phyloP scores from a whole-genome alignment of 106 monocot genomes.

The Acorus calamus region DNA sequence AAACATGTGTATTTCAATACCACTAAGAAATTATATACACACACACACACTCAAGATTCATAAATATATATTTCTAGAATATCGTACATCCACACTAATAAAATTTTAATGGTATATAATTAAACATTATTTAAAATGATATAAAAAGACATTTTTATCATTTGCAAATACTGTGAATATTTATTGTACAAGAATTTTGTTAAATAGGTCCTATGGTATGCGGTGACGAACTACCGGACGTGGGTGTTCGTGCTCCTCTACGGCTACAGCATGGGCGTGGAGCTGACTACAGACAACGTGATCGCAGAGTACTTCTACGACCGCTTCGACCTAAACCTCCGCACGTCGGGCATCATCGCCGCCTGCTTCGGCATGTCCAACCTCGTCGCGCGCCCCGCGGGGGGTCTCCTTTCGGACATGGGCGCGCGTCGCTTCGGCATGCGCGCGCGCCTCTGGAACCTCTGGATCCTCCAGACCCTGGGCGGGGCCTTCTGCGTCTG shows the following conservation, averaged over 20 bases:
- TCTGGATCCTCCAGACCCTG: conserved; percentile 54
- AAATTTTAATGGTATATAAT: no score
- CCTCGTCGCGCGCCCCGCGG: conserved; percentile 44
- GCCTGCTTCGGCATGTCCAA: conserved; percentile 71
- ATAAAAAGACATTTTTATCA: no score
- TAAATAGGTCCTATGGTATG: conserved; percentile 38
- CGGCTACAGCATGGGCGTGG: conserved; percentile 65
- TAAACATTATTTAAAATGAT: no score
- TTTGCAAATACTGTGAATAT: no score
- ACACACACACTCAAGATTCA: no score
- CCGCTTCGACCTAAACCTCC: conserved; percentile 54
- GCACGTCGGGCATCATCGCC: conserved; percentile 48
- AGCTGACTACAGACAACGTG: conserved; percentile 65
- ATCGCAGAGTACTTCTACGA: conserved; percentile 81
- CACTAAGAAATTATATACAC: no score
- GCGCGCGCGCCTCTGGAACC: conserved; percentile 53
- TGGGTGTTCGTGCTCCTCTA: conserved; percentile 57
- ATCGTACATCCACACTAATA: no score
- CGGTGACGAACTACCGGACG: conserved; percentile 51
- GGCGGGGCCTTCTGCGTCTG: conserved; percentile 57
- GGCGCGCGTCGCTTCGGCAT: conserved; percentile 31
- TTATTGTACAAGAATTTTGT: not conserved
- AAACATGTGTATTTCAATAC: no score
- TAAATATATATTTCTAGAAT: no score
- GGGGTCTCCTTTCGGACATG: conserved; percentile 40